These are phyloP conservation scores for Coemansia sp. DNA, from an alignment of 192 early-diverging fungal genomes.

Conservation along the genomic window DNA sequence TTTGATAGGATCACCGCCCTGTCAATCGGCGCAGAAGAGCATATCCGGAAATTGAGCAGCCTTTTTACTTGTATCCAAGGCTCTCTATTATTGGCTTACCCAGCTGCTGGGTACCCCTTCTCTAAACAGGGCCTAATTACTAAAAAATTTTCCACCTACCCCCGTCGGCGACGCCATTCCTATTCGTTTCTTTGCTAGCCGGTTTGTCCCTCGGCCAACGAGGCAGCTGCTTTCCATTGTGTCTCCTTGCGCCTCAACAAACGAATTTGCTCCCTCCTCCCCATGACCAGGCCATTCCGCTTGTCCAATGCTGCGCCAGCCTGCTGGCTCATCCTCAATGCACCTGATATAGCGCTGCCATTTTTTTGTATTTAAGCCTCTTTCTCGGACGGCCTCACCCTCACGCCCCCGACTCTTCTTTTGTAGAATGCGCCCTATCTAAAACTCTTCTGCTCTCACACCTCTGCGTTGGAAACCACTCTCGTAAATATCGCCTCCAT, in stretches of 20 bases:
- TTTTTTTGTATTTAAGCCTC: neutral
- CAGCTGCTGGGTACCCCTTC: neutral
- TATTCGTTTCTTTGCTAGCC: neutral
- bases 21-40: neutral
- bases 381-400: neutral
- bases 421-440: neutral
- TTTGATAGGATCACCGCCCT: neutral
- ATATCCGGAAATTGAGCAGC: neutral
- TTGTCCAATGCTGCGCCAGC: neutral
- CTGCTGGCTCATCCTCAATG: neutral
- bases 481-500: neutral
- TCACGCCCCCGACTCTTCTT: neutral
- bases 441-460: neutral
- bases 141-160: neutral
- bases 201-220: neutral
- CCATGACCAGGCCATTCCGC: neutral
- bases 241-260: neutral
- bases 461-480: neutral
- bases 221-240: neutral
- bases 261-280: neutral
- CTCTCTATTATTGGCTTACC: neutral
- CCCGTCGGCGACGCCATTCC: neutral
- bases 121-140: neutral
- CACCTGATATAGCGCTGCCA: neutral
- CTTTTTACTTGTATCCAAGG: neutral